phyloP scores from a whole-genome alignment of 2,329 filamentous ascomycete species.

The Dryadomyces quercivorus region DNA sequence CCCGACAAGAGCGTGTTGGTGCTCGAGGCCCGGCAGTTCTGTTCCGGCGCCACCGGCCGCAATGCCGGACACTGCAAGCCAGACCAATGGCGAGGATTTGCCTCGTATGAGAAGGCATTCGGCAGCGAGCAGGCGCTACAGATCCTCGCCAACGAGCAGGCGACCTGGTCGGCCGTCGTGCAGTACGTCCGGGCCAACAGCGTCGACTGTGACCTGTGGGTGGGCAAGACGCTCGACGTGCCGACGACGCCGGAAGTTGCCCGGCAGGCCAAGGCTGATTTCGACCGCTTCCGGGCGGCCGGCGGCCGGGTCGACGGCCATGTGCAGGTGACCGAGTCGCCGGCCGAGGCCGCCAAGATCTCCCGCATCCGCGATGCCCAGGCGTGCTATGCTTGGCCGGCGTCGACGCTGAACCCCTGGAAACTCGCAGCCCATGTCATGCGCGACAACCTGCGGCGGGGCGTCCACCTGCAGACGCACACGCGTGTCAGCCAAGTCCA shows the following conservation, averaged over 20 bases:
- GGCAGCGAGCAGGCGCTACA: background rate
- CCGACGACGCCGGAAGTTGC: background rate
- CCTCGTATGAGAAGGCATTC: background rate
- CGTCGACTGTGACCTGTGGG: slow-evolving; percentile 5
- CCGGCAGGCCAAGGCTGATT: background rate
- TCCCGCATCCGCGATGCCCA: background rate
- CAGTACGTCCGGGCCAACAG: background rate
- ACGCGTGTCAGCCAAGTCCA: background rate
- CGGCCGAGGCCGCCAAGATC: background rate
- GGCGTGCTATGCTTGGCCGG: slow-evolving; percentile 1
- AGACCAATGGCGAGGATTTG: background rate
- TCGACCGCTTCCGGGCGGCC: background rate
- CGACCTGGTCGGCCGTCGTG: background rate
- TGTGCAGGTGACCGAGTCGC: background rate
- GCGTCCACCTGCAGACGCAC: slow-evolving; percentile 1
- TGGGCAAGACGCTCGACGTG: slow-evolving; percentile 1
- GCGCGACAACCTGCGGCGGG: background rate
- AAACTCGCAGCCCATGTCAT: slow-evolving; percentile 2
- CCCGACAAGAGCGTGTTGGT: background rate
- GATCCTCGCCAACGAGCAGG: slow-evolving; percentile 3
- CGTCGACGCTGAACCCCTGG: slow-evolving; percentile 2
- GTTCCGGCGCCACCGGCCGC: slow-evolving; percentile 1
- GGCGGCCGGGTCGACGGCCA: background rate
- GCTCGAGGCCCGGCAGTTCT: slow-evolving; percentile 4
- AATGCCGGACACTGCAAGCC: slow-evolving; percentile 6